phyloP scores from a whole-genome alignment of 495 filamentous ascomycete genomes.

The Evansstolkia leycettana region DNA sequence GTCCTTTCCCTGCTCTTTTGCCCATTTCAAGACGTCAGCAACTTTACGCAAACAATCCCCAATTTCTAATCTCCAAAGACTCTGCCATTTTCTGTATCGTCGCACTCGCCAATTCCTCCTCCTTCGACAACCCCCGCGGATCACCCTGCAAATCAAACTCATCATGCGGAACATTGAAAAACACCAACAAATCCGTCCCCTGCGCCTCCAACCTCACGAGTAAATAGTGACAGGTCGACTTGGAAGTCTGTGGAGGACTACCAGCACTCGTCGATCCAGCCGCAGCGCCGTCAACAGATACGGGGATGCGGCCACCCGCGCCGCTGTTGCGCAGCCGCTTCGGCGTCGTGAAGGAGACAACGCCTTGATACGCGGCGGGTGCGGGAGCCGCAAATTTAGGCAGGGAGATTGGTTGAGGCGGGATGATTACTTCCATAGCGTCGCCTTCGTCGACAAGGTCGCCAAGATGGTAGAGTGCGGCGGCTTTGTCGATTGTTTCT shows the following conservation, averaged over 20 bases:
- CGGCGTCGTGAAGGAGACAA: conserved; percentile 18
- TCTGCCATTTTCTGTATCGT: conserved; percentile 51
- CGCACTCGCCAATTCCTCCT: conserved; percentile 51
- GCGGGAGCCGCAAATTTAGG: conserved; percentile 16
- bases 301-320: conserved; percentile 1
- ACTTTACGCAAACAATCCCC: conserved; percentile 55
- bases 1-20: no score
- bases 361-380: conserved; percentile 17
- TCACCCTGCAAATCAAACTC: conserved; percentile 43
- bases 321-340: conserved; percentile 2
- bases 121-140: conserved; percentile 29
- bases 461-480: conserved; percentile 58
- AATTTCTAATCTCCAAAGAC: conserved; percentile 68
- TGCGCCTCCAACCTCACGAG: conserved; percentile 64
- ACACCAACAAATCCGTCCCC: conserved; percentile 74
- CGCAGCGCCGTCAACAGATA: conserved; percentile 31
- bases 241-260: conserved; percentile 9
- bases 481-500: conserved; percentile 48
- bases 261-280: conserved; percentile 9
- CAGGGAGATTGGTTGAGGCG: conserved; percentile 17
- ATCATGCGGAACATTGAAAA: conserved; percentile 79
- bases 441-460: conserved; percentile 58
- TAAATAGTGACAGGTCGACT: conserved; percentile 22
- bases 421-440: conserved; percentile 41
- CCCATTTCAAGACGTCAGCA: not conserved